A percentile compares a stretch with the other conserved stretches of the same genome.
Conservation (phyloP, 1,284 basidiomycete genomes). For the Tilletia walkeri region DNA sequence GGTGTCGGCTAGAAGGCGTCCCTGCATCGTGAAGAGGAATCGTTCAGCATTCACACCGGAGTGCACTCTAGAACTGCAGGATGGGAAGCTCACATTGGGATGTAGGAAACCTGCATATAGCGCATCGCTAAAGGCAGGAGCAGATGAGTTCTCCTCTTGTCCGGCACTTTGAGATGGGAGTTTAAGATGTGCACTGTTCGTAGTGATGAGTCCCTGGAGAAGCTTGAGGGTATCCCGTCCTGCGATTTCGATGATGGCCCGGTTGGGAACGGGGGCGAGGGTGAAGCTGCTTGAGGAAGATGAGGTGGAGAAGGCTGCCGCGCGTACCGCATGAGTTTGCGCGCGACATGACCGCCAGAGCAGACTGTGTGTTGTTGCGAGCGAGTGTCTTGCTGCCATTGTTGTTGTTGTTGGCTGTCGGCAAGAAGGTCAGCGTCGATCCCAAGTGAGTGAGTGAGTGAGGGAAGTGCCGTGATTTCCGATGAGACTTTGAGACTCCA, state of each 20-base stretch:
- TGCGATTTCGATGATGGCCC: conserved; percentile 67
- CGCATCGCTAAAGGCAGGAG: conserved; percentile 58
- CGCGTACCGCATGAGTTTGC: not conserved
- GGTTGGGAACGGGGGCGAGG: conserved; percentile 29
- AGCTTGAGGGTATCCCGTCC: conserved; percentile 82
- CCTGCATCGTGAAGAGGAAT: conserved; percentile 61
- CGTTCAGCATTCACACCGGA: not conserved
- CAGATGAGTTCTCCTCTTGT: not conserved
- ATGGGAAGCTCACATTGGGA: conserved; percentile 68
- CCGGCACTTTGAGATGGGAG: conserved; percentile 30
- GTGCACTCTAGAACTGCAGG: too few relatives aligned
- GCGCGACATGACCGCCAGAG: too few relatives aligned
- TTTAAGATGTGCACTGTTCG: conserved; percentile 58
- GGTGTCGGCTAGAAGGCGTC: conserved; percentile 81
- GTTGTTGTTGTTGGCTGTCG: too few relatives aligned
- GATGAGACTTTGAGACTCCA: not conserved
- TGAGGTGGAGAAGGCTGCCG: not conserved
- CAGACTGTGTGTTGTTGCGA: too few relatives aligned
- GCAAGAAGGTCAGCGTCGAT: too few relatives aligned
- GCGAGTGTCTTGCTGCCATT: too few relatives aligned
- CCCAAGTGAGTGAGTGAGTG: too few relatives aligned
- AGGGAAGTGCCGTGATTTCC: conserved; percentile 4
- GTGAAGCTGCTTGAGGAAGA: conserved; percentile 12
- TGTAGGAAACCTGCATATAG: conserved; percentile 80
- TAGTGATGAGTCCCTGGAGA: conserved; percentile 78